Conservation (phyloP, 305 asterid species). For the Coffea humblotiana region DNA sequence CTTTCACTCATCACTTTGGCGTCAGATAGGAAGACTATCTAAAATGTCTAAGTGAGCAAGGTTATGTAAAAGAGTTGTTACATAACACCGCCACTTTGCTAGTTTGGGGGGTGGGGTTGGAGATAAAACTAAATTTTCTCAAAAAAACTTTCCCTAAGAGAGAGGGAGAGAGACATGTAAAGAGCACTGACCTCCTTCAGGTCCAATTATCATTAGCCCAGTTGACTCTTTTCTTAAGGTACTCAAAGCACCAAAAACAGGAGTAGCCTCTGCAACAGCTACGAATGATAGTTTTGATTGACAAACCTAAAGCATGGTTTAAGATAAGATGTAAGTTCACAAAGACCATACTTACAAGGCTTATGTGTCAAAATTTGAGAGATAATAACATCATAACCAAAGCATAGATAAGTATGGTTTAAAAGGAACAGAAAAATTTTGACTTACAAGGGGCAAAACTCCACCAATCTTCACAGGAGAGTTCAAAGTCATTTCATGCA, state of each 20-base stretch:
- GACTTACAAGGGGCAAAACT: slow-evolving; percentile 63
- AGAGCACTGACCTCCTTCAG: slow-evolving; percentile 86
- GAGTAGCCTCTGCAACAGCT: slow-evolving; percentile 82
- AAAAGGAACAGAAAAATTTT: neutral
- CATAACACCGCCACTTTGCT: no score
- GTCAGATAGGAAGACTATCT: neutral
- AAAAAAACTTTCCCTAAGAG: neutral
- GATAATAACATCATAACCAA: neutral
- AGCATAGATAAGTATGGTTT: neutral
- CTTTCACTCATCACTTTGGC: neutral
- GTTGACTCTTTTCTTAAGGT: slow-evolving; percentile 40
- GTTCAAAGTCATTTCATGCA: slow-evolving; percentile 80
- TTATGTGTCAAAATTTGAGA: neutral
- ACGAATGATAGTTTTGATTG: slow-evolving; percentile 65
- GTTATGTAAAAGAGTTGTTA: no score
- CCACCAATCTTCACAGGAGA: slow-evolving; percentile 55
- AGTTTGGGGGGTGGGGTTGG: no score
- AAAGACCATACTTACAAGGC: neutral
- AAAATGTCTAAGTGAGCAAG: neutral
- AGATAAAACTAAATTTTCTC: neutral
- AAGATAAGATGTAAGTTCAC: slow-evolving; percentile 1
- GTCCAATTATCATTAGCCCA: slow-evolving; percentile 84
- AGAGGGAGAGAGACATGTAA: neutral
- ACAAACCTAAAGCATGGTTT: slow-evolving; percentile 50
- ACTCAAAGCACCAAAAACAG: slow-evolving; percentile 56